Evolutionary conservation across 2,329 filamentous ascomycete species (phyloP), one percentile per base, ranked within the genome.

Genomic region (Colletotrichum filicis): DNA sequence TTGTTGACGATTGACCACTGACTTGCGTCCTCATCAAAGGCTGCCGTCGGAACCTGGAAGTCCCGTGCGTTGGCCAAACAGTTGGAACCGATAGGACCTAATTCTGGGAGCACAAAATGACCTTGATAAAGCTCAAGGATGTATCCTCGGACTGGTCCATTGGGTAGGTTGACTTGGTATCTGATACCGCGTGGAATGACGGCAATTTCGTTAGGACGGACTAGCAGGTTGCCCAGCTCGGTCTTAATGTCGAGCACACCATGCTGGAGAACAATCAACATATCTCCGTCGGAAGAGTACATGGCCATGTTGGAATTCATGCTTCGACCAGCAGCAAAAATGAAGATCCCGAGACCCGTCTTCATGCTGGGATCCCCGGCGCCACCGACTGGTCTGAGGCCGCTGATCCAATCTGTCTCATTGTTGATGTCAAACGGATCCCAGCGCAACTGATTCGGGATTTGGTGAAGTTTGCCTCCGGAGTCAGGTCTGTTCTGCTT

Each of bases 391-490:
- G 93, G 83, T 66, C 92, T 89, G 60, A 93, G 81, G 5, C 81
- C 80, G 11, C 81, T 80, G 68, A 86, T 81, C 63, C 85, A 86
- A 55, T 82, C 79, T n/a, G 83, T 80, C 64, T 82, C 79, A 49
- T 82, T 80, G 35, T 69, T 75, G 49, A 95, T 85, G 78, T 95
- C 92, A 80, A 95, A 95, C 1, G 88, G 93, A 77, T 94, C 92
- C 94, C 94, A 97, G 74, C 94, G 90, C 42, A 97, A 86, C 82
- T 97, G 94, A 77, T 96, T 96, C 0, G 94, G 94, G 64, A 94
- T 92, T 75, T 93, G 91, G 77, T 93, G 90, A 74, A 94, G 87
- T 78, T 89, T 89, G 9, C 85, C 82, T 56, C 86, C 85, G 19
- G 85, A 81, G 6, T 84, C 83, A 0, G 86, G 80, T 3, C 80